phyloP scores from a whole-genome alignment of 2,329 filamentous ascomycete genomes.

The Aureobasidium musti region DNA sequence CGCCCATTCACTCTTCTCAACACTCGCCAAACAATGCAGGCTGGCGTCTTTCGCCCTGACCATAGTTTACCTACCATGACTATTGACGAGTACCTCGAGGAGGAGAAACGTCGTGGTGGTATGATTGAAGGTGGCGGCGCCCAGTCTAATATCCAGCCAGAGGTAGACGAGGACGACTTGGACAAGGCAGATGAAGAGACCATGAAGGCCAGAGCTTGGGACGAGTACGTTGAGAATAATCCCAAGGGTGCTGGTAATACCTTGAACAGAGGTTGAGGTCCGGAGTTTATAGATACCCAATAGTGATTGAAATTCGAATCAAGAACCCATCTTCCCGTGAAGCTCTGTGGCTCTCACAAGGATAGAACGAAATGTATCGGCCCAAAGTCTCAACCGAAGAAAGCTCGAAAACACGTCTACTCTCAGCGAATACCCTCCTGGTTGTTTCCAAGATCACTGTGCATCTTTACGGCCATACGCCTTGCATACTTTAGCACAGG shows the following conservation, averaged over 20 bases:
- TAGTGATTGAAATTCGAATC: neutral
- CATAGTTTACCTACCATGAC: constrained; percentile 97
- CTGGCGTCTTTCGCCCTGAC: constrained; percentile 83
- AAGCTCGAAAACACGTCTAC: too few relatives aligned
- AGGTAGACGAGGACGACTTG: constrained; percentile 85
- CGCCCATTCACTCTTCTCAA: constrained; percentile 87
- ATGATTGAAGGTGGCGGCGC: constrained; percentile 91
- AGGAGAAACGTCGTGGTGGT: constrained; percentile 79
- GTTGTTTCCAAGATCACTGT: neutral
- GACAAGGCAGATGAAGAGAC: constrained; percentile 88
- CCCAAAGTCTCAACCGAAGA: too few relatives aligned
- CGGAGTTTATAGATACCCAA: neutral
- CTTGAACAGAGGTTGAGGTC: constrained; percentile 68
- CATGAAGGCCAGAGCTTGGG: constrained; percentile 92
- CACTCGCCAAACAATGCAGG: constrained; percentile 70
- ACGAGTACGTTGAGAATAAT: constrained; percentile 90
- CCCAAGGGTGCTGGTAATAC: constrained; percentile 82
- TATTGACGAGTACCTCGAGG: constrained; percentile 95
- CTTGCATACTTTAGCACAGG: neutral
- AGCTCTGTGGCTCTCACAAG: too few relatives aligned
- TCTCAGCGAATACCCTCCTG: too few relatives aligned
- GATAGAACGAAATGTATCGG: too few relatives aligned
- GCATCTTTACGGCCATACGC: neutral
- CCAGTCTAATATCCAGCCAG: constrained; percentile 65
- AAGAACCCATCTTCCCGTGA: too few relatives aligned